Conservation (phyloP, 1,284 basidiomycete genomes). For the Ganoderma multipileum region DNA sequence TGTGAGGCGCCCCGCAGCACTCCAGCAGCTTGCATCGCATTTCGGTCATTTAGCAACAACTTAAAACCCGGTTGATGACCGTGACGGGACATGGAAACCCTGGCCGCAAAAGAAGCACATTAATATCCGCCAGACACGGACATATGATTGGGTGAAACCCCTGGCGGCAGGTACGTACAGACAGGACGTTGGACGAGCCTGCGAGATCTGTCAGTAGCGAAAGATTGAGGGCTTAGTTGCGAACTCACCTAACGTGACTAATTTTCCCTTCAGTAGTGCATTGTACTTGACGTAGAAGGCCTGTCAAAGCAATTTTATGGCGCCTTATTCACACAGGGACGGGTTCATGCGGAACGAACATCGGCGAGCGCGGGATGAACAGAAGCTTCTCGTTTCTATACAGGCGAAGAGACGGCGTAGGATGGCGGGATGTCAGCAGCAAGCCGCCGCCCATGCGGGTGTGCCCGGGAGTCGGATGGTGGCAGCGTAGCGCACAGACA, state of each 20-base stretch:
- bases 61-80: slow-evolving; percentile 1
- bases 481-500: not conserved
- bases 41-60: not conserved
- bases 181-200: not conserved
- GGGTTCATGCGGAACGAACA: not conserved
- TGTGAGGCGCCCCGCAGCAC: not conserved
- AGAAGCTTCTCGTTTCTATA: not conserved
- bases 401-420: not conserved
- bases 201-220: not conserved
- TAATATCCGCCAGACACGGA: not conserved
- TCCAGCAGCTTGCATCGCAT: not conserved
- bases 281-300: not conserved
- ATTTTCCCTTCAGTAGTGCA: not conserved
- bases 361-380: not conserved
- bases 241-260: not conserved
- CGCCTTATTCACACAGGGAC: not conserved
- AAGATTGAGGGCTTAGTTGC: not conserved
- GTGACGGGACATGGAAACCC: not conserved
- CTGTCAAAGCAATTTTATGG: not conserved
- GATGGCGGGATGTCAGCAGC: not conserved
- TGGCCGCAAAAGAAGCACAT: not conserved
- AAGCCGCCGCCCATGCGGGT: not conserved
- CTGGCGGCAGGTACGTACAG: not conserved
- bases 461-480: not conserved
- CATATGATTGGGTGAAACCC: not conserved